A percentile compares a stretch with the other conserved stretches of the same genome.
These are phyloP conservation scores for Fraxinus paxiana DNA, from an alignment of 305 asterid species.

Conservation along the genomic window DNA sequence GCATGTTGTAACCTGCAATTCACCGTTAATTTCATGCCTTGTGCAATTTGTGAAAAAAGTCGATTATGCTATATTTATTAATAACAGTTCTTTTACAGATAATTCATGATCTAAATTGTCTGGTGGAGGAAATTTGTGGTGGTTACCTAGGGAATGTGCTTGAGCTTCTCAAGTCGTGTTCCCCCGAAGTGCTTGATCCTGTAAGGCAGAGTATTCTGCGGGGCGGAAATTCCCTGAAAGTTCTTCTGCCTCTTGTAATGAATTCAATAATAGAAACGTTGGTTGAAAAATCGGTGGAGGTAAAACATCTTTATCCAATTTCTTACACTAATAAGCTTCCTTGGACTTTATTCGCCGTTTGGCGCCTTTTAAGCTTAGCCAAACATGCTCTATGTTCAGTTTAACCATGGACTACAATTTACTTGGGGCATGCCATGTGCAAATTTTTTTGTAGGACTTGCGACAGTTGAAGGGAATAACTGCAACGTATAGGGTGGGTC, in stretches of 20 bases:
- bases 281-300: conserved; percentile 86
- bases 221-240: conserved; percentile 66
- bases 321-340: not conserved
- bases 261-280: conserved; percentile 61
- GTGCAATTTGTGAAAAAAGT: not conserved
- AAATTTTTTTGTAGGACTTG: conserved; percentile 54
- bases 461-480: conserved; percentile 88
- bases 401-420: conserved; percentile 1
- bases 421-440: conserved; percentile 13
- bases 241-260: conserved; percentile 63
- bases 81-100: conserved; percentile 47
- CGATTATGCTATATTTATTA: conserved; percentile 6
- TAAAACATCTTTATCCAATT: conserved; percentile 23
- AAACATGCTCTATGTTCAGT: not conserved
- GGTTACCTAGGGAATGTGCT: conserved; percentile 59
- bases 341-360: not conserved
- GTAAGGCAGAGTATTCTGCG: conserved; percentile 82
- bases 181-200: conserved; percentile 68
- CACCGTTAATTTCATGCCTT: not conserved
- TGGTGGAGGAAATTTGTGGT: conserved; percentile 69
- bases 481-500: conserved; percentile 93
- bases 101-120: conserved; percentile 63
- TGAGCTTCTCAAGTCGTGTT: conserved; percentile 68
- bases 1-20: not conserved
- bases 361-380: not conserved